Percentiles rank a stretch among this genome's conserved stretches.
These are phyloP conservation scores for Bisporella sp. DNA, from an alignment of 2,329 filamentous ascomycete genomes.

Conservation along the genomic window DNA sequence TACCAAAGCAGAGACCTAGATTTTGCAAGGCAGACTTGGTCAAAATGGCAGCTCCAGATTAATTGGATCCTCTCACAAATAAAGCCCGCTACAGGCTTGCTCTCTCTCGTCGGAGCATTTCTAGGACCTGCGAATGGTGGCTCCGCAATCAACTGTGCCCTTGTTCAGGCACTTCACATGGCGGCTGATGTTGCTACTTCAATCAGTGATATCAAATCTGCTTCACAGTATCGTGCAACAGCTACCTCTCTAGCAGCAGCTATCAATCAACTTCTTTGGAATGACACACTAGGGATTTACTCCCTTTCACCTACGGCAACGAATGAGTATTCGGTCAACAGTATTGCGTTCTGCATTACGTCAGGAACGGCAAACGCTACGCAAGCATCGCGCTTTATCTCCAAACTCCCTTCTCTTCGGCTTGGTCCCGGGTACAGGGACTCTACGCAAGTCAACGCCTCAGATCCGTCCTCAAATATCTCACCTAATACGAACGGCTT, in stretches of 20 bases:
- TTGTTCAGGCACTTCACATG: slow-evolving; percentile 16
- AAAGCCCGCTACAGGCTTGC: slow-evolving; percentile 2
- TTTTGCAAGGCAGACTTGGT: slow-evolving; percentile 1
- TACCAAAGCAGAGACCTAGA: slow-evolving; percentile 1
- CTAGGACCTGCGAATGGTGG: slow-evolving; percentile 1
- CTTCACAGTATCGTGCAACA: slow-evolving; percentile 15
- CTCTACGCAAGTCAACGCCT: slow-evolving; percentile 12
- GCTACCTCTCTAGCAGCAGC: slow-evolving; percentile 19
- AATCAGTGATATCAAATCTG: slow-evolving; percentile 23
- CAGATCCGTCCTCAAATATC: slow-evolving; percentile 21
- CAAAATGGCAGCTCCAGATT: slow-evolving; percentile 3
- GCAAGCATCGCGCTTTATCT: slow-evolving; percentile 24
- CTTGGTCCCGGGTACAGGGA: slow-evolving; percentile 32
- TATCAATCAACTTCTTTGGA: slow-evolving; percentile 30
- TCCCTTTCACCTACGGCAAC: slow-evolving; percentile 20
- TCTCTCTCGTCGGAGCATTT: slow-evolving; percentile 3
- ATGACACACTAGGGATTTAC: slow-evolving; percentile 25
- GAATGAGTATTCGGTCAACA: slow-evolving; percentile 28
- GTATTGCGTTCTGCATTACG: slow-evolving; percentile 28
- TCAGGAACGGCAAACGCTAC: slow-evolving; percentile 28
- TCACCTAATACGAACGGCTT: slow-evolving; percentile 39
- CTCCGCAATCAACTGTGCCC: slow-evolving; percentile 1
- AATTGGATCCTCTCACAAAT: slow-evolving; percentile 3
- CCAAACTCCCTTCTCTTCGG: slow-evolving; percentile 24
- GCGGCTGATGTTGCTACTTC: slow-evolving; percentile 25